A percentile compares a stretch with the other conserved stretches of the same genome.
Evolutionary conservation across 2,329 filamentous ascomycete species (phyloP).

Genomic region (Chalara sp.): DNA sequence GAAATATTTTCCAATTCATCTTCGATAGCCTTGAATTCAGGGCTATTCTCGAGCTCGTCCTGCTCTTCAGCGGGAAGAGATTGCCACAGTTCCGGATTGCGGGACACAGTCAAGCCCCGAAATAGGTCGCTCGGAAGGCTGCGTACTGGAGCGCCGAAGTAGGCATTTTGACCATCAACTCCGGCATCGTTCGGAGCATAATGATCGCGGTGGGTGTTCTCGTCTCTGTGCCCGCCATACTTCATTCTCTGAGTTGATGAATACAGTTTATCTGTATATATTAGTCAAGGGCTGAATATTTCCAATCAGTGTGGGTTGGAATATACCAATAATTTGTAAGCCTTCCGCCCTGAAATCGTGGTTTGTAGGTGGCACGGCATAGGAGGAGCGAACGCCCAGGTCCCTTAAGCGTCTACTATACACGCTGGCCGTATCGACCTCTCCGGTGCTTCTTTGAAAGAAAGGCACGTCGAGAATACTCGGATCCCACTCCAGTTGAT

Average conservation of each 20-base stretch:
- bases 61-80: conserved; percentile 4
- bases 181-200: conserved; percentile 7
- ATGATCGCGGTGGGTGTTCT: conserved; percentile 8
- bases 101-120: conserved; percentile 3
- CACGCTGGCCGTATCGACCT: conserved; percentile 2
- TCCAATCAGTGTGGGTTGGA: background rate
- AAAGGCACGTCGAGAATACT: conserved; percentile 7
- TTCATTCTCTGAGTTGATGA: conserved; percentile 6
- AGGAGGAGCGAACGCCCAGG: too few species aligned
- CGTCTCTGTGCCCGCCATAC: conserved; percentile 3
- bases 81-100: conserved; percentile 5
- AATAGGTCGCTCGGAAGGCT: conserved; percentile 5
- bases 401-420: too few species aligned
- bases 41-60: conserved; percentile 3
- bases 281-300: conserved; percentile 3
- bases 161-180: conserved; percentile 4
- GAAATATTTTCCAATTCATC: conserved; percentile 3
- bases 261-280: conserved; percentile 6
- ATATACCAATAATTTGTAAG: conserved; percentile 5
- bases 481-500: conserved; percentile 7
- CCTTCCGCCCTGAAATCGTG: conserved; percentile 7
- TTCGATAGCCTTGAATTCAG: conserved; percentile 5
- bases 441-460: conserved; percentile 4
- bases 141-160: conserved; percentile 2
- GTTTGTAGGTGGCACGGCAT: too few species aligned